Base-by-base conservation (phyloP, 2,329 filamentous ascomycete genomes). In the Exophiala bonariae region DNA sequence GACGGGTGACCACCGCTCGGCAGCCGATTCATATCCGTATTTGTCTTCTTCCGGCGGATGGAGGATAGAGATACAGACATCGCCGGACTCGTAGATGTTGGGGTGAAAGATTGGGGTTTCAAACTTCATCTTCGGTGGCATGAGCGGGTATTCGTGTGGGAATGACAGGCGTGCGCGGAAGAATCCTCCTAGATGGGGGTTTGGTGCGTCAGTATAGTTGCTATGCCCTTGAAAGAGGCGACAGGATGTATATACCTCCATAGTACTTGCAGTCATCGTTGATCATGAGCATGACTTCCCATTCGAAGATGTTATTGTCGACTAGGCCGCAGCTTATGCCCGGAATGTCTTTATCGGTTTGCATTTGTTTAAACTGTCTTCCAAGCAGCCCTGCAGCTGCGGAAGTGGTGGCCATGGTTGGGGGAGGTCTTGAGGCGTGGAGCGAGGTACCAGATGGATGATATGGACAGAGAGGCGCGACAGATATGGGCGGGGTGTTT, bases 211-310 rank as follows among this genome's bases (percentile, higher is more conserved):
- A 52, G 42, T 39, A 34, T 19, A 2, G 9, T n/a, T n/a, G n/a
- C n/a, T n/a, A n/a, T n/a, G 14, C 2, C 2, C n/a, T 3, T 18
- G 31, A 7, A 14, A 4, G 11, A 34, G 32, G 13, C 10, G 14
- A 39, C 5, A 18, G 11, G 28, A 16, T 23, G n/a, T 32, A 71
- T 81, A 49, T 72, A 92, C 91, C 91, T 61, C 91, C 91, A 61
- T 96, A 96, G 69, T 88, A 87, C 71, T 91, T 92, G 71, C 87
- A 91, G 64, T 95, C 90, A 61, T 96, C 91, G 54, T 83, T 89
- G 57, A 97, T 92, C 92, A 99, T 97, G 52, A 99, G 82, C 87
- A 96, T 96, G 16, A 97, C 90, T 69, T 97, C 91, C 93, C 93
- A 99, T 74, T 95, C 87, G 58, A 96, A 96, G 8, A 97, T 83